Base-by-base conservation (phyloP, 2,329 filamentous ascomycete species). In the Spiromastix sp. region DNA sequence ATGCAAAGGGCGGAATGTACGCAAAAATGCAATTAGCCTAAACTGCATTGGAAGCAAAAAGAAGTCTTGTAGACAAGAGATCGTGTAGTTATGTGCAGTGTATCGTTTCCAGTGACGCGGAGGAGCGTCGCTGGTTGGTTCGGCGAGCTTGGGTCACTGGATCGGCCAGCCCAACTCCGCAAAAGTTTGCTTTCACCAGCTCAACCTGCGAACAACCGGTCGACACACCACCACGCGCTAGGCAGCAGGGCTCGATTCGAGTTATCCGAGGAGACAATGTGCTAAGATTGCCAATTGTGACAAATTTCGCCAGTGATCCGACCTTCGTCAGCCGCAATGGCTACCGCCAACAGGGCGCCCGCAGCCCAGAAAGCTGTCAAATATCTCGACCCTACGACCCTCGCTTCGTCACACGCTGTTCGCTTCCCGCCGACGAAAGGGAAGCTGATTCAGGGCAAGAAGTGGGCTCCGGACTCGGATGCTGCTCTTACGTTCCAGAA, bases 381-480 rank as follows among this genome's bases (percentile, higher is more conserved):
- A n/a, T 6, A 30, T 15, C 22, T 46, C n/a, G 42, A 44, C 18
- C 43, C 43, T 12, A 44, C 40, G 2, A 37, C 35, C 8, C 22
- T 41, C 31, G 40, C 30, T 12, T 37, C 39, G n/a, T 35, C 19
- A 5, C 30, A 30, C 11, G 34, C 32, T 19, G 39, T 45, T 24
- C 44, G 42, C 25, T 43, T 34, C 27, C 42, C 43, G n/a, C 24
- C 30, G 12, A 25, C 40, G 13, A 30, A 37, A 22, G 42, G 40
- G 13, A 43, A 41, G 19, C 38, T 58, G 32, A 65, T 66, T 30
- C 64, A 67, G 46, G 64, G 64, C 16, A 59, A 54, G 42, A 41
- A 46, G 27, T 52, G 61, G 30, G 46, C 60, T 29, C 48, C 50
- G 19, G 48, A 47, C 24, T 67, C 64, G 2, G 63, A 60, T 48